Evolutionary conservation across 1,284 basidiomycete species (phyloP).

Genomic region (Trichosporon sp.): DNA sequence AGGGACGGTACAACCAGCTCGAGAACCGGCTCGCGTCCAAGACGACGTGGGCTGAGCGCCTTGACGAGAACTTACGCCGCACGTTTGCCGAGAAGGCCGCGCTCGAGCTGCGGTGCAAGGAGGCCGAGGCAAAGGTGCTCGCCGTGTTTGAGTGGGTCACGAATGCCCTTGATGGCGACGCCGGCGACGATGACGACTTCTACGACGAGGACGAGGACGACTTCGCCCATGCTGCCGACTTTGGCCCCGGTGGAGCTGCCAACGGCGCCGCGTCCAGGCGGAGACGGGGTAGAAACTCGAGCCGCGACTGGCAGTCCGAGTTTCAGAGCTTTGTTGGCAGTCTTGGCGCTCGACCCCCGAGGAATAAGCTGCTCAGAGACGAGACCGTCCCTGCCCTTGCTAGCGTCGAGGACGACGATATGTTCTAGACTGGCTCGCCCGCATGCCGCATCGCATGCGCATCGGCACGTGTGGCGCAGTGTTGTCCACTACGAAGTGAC

Average conservation of each 20-base stretch:
- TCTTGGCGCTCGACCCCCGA: conserved; percentile 5
- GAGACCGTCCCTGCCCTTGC: conserved; percentile 13
- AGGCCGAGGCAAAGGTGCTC: conserved; percentile 38
- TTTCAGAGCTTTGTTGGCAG: conserved; percentile 13
- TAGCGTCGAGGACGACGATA: conserved; percentile 15
- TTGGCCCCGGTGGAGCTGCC: conserved; percentile 8
- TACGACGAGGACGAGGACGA: neutral
- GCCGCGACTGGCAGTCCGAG: conserved; percentile 11
- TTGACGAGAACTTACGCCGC: conserved; percentile 42
- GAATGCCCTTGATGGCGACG: conserved; percentile 18
- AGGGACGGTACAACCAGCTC: conserved; percentile 58
- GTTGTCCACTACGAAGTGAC: neutral
- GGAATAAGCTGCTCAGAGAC: conserved; percentile 8
- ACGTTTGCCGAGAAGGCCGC: conserved; percentile 33
- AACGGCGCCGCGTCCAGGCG: conserved; percentile 7
- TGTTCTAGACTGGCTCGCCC: conserved; percentile 4
- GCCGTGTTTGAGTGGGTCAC: conserved; percentile 43
- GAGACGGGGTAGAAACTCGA: conserved; percentile 8
- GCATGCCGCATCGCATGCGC: neutral
- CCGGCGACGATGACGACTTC: neutral
- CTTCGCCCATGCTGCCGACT: conserved; percentile 9
- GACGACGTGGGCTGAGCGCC: conserved; percentile 40
- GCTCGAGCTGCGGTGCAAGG: conserved; percentile 28
- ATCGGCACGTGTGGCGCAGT: neutral
- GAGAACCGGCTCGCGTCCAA: conserved; percentile 53